A percentile compares a stretch with the other conserved stretches of the same genome.
Conservation (phyloP, 2,329 filamentous ascomycete genomes). For the Coniochaeta sp. region DNA sequence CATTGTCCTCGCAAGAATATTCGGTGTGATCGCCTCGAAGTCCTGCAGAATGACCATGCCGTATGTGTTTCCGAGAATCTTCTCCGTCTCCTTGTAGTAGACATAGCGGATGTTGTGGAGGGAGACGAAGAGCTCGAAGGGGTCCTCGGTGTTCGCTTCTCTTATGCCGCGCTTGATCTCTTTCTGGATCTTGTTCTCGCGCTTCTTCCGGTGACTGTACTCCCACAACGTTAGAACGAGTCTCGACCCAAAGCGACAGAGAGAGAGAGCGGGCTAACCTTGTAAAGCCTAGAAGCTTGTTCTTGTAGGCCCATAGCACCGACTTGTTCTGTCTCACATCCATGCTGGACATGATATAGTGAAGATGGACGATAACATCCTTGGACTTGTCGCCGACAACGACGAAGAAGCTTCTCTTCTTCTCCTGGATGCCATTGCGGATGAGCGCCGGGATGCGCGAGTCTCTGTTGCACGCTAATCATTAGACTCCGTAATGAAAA, state of each 20-base stretch:
- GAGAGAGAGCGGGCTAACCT: conserved; percentile 26
- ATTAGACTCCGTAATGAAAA: conserved; percentile 5
- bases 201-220: conserved; percentile 84
- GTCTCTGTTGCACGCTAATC: conserved; percentile 47
- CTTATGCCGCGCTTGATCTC: conserved; percentile 93
- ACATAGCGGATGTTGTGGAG: conserved; percentile 97
- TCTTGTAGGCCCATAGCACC: conserved; percentile 98
- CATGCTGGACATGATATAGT: conserved; percentile 85
- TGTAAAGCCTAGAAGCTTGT: conserved; percentile 89
- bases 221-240: conserved; percentile 8
- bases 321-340: conserved; percentile 95
- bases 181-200: conserved; percentile 96
- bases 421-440: conserved; percentile 85
- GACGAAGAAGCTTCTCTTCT: conserved; percentile 97
- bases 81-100: conserved; percentile 99
- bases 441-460: conserved; percentile 87
- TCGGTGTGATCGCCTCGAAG: conserved; percentile 97
- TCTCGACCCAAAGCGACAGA: conserved; percentile 23
- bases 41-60: conserved; percentile 93
- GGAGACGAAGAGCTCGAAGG: conserved; percentile 95
- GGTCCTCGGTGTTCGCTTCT: conserved; percentile 86
- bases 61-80: conserved; percentile 95
- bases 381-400: conserved; percentile 91
- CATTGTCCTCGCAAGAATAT: conserved; percentile 86
- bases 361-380: conserved; percentile 88